These are phyloP conservation scores for Penicillium sp. DNA, from an alignment of 2,329 filamentous ascomycete species.

Conservation along the genomic window DNA sequence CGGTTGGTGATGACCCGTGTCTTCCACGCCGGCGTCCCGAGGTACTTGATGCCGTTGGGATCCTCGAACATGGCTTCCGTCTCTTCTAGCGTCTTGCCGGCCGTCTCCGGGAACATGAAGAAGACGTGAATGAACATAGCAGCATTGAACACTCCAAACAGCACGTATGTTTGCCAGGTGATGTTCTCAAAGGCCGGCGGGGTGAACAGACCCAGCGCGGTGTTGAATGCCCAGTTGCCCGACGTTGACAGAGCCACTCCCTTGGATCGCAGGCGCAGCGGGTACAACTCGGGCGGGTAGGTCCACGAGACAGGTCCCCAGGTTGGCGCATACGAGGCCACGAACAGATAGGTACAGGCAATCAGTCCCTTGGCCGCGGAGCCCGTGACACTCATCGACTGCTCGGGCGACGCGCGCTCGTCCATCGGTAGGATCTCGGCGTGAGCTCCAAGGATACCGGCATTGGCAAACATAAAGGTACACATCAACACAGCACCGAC, in stretches of 20 bases:
- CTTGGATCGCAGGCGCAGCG: constrained; percentile 44
- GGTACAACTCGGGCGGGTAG: constrained; percentile 52
- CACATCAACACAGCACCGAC: constrained; percentile 66
- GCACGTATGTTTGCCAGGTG: constrained; percentile 32
- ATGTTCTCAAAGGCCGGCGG: constrained; percentile 41
- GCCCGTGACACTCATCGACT: constrained; percentile 22
- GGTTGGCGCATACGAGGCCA: constrained; percentile 31
- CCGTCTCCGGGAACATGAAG: constrained; percentile 37
- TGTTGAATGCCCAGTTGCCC: constrained; percentile 50
- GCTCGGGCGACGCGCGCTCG: constrained; percentile 13
- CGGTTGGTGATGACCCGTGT: constrained; percentile 31
- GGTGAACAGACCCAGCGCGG: constrained; percentile 55
- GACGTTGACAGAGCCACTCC: constrained; percentile 48
- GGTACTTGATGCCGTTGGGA: constrained; percentile 25
- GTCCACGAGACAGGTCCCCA: constrained; percentile 44
- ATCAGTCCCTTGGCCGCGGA: constrained; percentile 29
- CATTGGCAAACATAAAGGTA: constrained; percentile 44
- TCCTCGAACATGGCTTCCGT: constrained; percentile 33
- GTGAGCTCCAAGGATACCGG: constrained; percentile 38
- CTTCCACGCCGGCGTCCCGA: constrained; percentile 45
- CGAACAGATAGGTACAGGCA: constrained; percentile 32
- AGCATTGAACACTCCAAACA: constrained; percentile 51
- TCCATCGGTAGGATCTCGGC: constrained; percentile 17
- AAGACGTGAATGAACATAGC: constrained; percentile 40
- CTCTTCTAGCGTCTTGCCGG: constrained; percentile 34